Evolutionary conservation across 768 basidiomycete species (phyloP).

Genomic region (Suillus plorans): DNA sequence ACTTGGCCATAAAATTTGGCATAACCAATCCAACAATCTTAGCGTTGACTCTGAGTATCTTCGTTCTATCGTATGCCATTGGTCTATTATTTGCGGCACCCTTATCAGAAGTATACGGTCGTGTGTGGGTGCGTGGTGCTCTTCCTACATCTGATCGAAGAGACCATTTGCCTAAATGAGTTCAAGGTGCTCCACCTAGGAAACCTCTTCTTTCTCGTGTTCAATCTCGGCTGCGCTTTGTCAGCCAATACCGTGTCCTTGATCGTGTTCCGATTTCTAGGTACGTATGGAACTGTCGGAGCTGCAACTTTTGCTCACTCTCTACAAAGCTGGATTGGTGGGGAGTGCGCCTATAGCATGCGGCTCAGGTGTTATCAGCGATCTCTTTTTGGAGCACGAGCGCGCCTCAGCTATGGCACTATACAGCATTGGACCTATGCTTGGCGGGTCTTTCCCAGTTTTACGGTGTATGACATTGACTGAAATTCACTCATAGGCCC

Average conservation of each 20-base stretch:
- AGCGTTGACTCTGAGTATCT: not conserved
- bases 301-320: not conserved
- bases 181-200: not conserved
- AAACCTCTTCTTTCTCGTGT: not conserved
- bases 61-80: not conserved
- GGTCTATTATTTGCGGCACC: not conserved
- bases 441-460: not conserved
- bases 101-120: not conserved
- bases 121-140: not conserved
- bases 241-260: not conserved
- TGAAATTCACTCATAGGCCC: not conserved
- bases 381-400: not conserved
- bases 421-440: not conserved
- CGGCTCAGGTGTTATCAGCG: not conserved
- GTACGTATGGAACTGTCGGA: not conserved
- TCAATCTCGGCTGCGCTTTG: not conserved
- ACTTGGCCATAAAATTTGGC: not conserved
- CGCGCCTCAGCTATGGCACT: not conserved
- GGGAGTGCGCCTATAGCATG: not conserved
- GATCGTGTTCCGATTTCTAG: not conserved
- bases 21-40: not conserved
- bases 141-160: not conserved
- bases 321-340: not conserved
- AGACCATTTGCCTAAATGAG: not conserved
- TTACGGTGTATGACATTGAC: not conserved